These are phyloP conservation scores for Botrytis deweyae DNA, from an alignment of 2,329 filamentous ascomycete species.

Conservation along the genomic window DNA sequence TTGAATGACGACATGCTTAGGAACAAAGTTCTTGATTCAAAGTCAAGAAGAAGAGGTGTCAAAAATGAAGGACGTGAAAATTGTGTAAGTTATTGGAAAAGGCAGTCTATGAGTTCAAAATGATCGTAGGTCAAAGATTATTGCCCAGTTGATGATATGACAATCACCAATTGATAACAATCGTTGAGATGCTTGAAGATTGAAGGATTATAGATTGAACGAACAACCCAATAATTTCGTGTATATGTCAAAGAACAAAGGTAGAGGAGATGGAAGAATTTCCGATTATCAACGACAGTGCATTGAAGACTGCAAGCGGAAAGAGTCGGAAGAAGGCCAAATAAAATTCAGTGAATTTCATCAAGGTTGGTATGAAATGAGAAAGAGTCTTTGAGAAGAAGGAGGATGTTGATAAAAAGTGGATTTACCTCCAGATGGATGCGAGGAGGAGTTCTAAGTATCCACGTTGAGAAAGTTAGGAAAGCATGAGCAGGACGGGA, in stretches of 20 bases:
- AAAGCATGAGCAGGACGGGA: conserved; percentile 1
- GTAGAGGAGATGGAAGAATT: neutral
- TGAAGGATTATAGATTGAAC: neutral
- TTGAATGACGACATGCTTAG: conserved; percentile 24
- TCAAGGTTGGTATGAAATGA: neutral
- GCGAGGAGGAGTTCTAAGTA: neutral
- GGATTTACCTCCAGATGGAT: neutral
- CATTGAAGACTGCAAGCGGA: neutral
- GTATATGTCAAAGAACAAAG: conserved; percentile 5
- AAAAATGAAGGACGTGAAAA: conserved; percentile 15
- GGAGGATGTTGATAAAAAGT: neutral
- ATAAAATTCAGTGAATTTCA: conserved; percentile 3
- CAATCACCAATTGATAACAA: conserved; percentile 4
- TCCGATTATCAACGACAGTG: neutral
- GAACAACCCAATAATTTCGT: conserved; percentile 5
- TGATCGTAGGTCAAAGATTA: neutral
- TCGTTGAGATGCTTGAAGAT: neutral
- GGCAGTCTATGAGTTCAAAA: neutral
- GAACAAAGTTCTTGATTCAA: neutral
- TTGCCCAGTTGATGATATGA: conserved; percentile 3
- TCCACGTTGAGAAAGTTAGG: neutral
- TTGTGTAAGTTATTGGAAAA: neutral
- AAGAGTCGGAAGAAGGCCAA: neutral
- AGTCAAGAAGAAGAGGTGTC: conserved; percentile 1
- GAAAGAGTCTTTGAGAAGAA: conserved; percentile 8